phyloP scores from a whole-genome alignment of 2,329 filamentous ascomycete species.

The Ascochyta viciae-villosae region DNA sequence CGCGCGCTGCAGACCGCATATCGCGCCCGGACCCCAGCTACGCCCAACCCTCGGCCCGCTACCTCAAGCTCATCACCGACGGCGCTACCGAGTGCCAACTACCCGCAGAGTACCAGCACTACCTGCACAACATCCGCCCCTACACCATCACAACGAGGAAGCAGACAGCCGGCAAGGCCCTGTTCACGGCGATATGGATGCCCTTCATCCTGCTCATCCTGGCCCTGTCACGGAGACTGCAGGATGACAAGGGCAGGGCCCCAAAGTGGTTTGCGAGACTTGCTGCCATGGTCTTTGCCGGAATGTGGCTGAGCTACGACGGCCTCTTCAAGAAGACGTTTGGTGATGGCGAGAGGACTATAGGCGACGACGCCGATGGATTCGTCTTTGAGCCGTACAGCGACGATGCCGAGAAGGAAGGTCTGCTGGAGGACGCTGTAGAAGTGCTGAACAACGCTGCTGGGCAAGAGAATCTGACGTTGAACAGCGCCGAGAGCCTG shows the following conservation, averaged over 20 bases:
- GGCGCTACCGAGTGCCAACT: slow-evolving; percentile 83
- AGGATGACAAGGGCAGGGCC: slow-evolving; percentile 70
- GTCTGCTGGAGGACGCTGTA: slow-evolving; percentile 20
- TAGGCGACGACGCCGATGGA: slow-evolving; percentile 30
- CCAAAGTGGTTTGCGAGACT: slow-evolving; percentile 70
- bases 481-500: neutral
- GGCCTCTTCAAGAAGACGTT: slow-evolving; percentile 69
- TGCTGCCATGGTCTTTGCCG: slow-evolving; percentile 61
- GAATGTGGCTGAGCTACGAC: slow-evolving; percentile 72
- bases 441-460: slow-evolving; percentile 8
- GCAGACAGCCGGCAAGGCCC: slow-evolving; percentile 69
- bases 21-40: slow-evolving; percentile 72
- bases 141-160: slow-evolving; percentile 72
- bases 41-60: slow-evolving; percentile 83
- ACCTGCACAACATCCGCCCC: slow-evolving; percentile 71
- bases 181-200: slow-evolving; percentile 68
- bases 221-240: slow-evolving; percentile 57
- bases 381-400: neutral
- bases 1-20: slow-evolving; percentile 51
- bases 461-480: neutral
- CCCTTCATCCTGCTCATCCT: slow-evolving; percentile 65
- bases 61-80: slow-evolving; percentile 78
- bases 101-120: slow-evolving; percentile 77
- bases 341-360: slow-evolving; percentile 82
- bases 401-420: slow-evolving; percentile 21